Evolutionary conservation across 176 grass and related monocot species (phyloP).

Genomic region (Pontederia paniculata): DNA sequence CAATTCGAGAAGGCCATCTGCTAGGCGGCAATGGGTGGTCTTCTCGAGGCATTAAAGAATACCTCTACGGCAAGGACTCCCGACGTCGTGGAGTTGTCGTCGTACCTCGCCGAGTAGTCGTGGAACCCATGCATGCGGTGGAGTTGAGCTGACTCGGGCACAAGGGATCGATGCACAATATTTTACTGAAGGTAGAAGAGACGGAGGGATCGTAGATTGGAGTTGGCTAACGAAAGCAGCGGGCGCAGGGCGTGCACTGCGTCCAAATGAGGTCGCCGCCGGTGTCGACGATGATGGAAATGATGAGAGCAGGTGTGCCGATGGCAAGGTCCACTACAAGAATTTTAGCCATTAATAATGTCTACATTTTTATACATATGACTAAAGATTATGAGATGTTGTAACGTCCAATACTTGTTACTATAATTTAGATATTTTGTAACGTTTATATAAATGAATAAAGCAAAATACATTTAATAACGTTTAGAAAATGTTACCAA

Average conservation of each 20-base stretch:
- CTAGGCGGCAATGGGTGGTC: too few relatives aligned
- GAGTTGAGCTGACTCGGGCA: neutral
- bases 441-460: too few relatives aligned
- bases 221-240: conserved; percentile 38
- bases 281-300: conserved; percentile 42
- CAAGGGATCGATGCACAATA: neutral
- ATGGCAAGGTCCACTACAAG: conserved; percentile 59
- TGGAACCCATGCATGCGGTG: neutral
- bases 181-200: neutral
- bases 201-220: conserved; percentile 33
- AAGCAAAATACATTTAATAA: too few relatives aligned
- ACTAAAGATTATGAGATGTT: too few relatives aligned
- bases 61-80: neutral
- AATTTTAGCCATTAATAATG: too few relatives aligned
- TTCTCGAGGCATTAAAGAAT: too few relatives aligned
- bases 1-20: too few relatives aligned
- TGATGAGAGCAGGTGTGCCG: conserved; percentile 40
- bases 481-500: too few relatives aligned
- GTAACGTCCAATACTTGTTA: too few relatives aligned
- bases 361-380: too few relatives aligned
- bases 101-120: neutral
- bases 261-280: conserved; percentile 73
- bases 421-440: too few relatives aligned
- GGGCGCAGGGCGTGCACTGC: conserved; percentile 37
- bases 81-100: neutral